Evolutionary conservation across 1,284 basidiomycete genomes (phyloP), one percentile per base, ranked within the genome.

Genomic region (Dichomitus squalens): DNA sequence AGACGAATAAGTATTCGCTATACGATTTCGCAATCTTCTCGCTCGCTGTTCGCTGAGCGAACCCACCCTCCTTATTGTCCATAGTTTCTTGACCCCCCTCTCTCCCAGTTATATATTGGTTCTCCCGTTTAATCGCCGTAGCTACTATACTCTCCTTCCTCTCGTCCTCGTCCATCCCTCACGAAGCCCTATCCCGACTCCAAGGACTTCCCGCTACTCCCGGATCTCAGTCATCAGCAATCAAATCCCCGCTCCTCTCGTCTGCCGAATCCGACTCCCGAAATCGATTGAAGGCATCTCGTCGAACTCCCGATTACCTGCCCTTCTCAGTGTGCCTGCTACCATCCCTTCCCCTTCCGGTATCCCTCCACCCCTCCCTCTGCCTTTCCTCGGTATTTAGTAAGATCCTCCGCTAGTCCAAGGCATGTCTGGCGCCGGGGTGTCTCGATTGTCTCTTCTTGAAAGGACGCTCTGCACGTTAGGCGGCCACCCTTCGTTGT

Each of bases 91-190:
- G 36, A 23, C 23, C 14, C 12, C 31, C 23, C 23, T 55, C 36
- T 51, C 47, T 52, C 25, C 18, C 38, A 35, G 20, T 55, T 57
- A 52, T 49, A 55, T 61, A 57, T 53, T 55, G 31, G 31, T 49
- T 33, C 29, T 11, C 51, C 52, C 25, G 49, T 47, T 51, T 53
- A 56, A 57, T 58, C 39, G 27, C 34, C 44, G 39, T 40, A 49
- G 44, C 7, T 35, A 55, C 59, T 57, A 55, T 27, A 25, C 33
- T 48, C 35, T 35, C 31, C 16, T 53, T 34, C 27, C 33, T 23
- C 16, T 34, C 39, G 12, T 31, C 38, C 33, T 29, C 51, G 20
- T 23, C n/a, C 9, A n/a, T 20, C 46, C 20, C 36, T 46, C 36
- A 18, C 38, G 16, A 34, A 39, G 14, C 46, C 18, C 35, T 25